phyloP scores from a whole-genome alignment of 108 stramenopile genomes.

The Skeletonema potamos region DNA sequence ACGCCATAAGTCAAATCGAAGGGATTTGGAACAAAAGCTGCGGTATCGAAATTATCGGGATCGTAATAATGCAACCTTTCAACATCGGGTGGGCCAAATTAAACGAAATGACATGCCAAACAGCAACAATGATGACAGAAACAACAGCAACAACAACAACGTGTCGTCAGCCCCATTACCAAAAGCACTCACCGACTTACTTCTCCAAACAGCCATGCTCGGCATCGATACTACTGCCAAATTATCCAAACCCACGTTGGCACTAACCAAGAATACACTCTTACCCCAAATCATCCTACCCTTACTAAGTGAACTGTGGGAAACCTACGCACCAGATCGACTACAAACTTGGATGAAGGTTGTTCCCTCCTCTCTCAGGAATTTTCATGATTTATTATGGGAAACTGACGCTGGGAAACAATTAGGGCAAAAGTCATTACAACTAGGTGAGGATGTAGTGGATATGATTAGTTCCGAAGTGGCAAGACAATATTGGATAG shows the following conservation, averaged over 20 bases:
- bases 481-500: slow-evolving; percentile 64
- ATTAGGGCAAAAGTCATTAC: slow-evolving; percentile 12
- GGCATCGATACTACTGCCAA: slow-evolving; percentile 43
- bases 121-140: neutral
- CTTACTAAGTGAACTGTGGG: slow-evolving; percentile 23
- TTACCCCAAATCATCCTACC: slow-evolving; percentile 33
- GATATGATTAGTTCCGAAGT: slow-evolving; percentile 51
- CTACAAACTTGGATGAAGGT: slow-evolving; percentile 45
- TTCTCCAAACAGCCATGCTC: slow-evolving; percentile 39
- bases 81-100: neutral
- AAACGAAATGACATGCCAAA: neutral
- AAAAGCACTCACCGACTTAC: slow-evolving; percentile 31
- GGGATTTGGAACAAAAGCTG: slow-evolving; percentile 15
- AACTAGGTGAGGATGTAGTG: slow-evolving; percentile 45
- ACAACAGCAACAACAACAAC: neutral
- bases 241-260: slow-evolving; percentile 33
- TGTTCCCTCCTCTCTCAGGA: slow-evolving; percentile 20
- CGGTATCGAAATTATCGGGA: slow-evolving; percentile 4
- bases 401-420: slow-evolving; percentile 34
- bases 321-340: slow-evolving; percentile 32
- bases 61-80: slow-evolving; percentile 3
- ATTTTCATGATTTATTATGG: slow-evolving; percentile 23
- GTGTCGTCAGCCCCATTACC: neutral
- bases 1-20: neutral
- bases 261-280: slow-evolving; percentile 21